Evolutionary conservation across 257 asterid genomes (phyloP), one percentile per base, ranked within the genome.

Genomic region (Haberlea rhodopensis): DNA sequence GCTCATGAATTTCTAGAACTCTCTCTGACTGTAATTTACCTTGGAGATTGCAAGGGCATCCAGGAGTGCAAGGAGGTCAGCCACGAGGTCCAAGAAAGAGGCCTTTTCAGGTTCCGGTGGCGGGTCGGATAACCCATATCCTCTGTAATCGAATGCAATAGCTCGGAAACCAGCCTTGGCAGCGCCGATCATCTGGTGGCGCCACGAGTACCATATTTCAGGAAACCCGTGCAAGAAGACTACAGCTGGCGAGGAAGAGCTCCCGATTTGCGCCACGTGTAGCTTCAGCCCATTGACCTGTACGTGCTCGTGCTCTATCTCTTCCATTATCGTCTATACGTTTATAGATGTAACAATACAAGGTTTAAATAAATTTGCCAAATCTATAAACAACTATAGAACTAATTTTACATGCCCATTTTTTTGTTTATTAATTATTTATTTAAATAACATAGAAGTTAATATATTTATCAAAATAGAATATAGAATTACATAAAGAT

Each of bases 81-180:
- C 29, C 13, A 58, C 45, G 15, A 82, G 53, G 62, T 85, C 88
- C 9, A 25, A 4, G 67, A 68, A 68, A 0, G 74, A 68, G 58
- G 85, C 59, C 56, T 78, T 80, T 23, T 83, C 77, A 57, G 85
- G 85, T 53, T 79, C 75, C 22, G 74, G 63, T 1, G 85, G 87
- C 6, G 71, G 79, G 57, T 77, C 89, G 54, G 87, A 85, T 7
- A 85, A 57, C 23, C 89, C 94, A 51, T 79, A 79, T 5, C 94
- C 94, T 81, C 94, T 74, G 76, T 62, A 77, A 69, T 85, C 89
- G n/a, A 75, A 82, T 20, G 94, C 82, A 26, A 83, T 72, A 3
- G 84, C 89, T 55, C 87, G 60, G 73, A 43, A 83, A 9, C 89
- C 84, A 25, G 89, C 81, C 5, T 53, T 45, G 53, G 82, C 79